These are phyloP conservation scores for Arthrobotrys megalospora DNA, from an alignment of 2,329 filamentous ascomycete species.

Conservation along the genomic window DNA sequence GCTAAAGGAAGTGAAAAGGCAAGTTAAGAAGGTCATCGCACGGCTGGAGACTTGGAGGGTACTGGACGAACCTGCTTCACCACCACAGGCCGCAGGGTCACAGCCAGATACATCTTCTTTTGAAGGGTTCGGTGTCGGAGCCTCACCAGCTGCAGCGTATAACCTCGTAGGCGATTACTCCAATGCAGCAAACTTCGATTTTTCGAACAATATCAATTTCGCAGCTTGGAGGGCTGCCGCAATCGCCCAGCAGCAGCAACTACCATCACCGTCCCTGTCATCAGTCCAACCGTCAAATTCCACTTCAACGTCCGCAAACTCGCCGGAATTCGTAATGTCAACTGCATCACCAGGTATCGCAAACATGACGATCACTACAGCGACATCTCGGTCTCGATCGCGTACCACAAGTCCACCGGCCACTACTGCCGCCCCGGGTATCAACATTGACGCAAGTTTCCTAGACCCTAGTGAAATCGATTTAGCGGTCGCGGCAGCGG, in stretches of 20 bases:
- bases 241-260: background rate
- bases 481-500: constrained; percentile 15
- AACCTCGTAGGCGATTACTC: constrained; percentile 49
- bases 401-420: background rate
- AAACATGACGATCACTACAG: background rate
- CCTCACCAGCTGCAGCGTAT: constrained; percentile 38
- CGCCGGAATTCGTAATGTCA: constrained; percentile 41
- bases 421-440: constrained; percentile 5
- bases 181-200: constrained; percentile 56
- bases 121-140: constrained; percentile 15
- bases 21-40: constrained; percentile 54
- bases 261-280: constrained; percentile 45
- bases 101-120: constrained; percentile 19
- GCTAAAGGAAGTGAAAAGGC: constrained; percentile 57
- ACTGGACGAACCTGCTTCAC: constrained; percentile 38
- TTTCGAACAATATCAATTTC: constrained; percentile 29
- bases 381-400: constrained; percentile 2
- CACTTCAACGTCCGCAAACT: constrained; percentile 34
- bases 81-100: constrained; percentile 8
- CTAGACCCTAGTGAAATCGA: constrained; percentile 29
- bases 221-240: background rate
- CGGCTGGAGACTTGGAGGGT: constrained; percentile 45
- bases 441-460: constrained; percentile 45
- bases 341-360: constrained; percentile 15
- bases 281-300: constrained; percentile 18